Percentiles rank a stretch among this genome's conserved stretches.
Conservation (phyloP, 768 basidiomycete species). For the Cubamyces sp. region DNA sequence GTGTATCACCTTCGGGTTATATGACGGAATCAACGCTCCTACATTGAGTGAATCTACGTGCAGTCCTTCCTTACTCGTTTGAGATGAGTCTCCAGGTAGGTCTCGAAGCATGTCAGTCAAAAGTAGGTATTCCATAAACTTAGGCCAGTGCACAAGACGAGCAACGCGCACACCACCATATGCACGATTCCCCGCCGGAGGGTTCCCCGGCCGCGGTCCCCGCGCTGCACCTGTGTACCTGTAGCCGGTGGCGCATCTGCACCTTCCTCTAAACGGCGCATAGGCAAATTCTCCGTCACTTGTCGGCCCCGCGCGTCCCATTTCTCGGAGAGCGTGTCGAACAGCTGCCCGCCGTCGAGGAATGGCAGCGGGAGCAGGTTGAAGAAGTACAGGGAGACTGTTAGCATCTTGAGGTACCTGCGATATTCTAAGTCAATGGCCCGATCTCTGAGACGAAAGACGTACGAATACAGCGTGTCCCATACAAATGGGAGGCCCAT, state of each 20-base stretch:
- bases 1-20: conserved; percentile 18
- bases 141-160: background rate
- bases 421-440: background rate
- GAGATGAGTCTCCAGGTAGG: background rate
- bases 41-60: background rate
- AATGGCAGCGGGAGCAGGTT: conserved; percentile 76
- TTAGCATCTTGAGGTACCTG: conserved; percentile 66
- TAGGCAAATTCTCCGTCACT: background rate
- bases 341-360: conserved; percentile 72
- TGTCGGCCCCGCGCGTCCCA: background rate
- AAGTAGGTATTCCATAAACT: conserved; percentile 8
- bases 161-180: background rate
- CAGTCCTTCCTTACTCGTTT: background rate
- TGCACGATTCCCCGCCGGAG: background rate
- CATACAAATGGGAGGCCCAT: conserved; percentile 43
- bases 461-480: conserved; percentile 59
- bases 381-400: conserved; percentile 80
- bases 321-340: conserved; percentile 39
- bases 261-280: background rate
- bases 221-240: no score
- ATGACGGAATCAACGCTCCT: conserved; percentile 6
- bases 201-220: background rate
- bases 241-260: background rate
- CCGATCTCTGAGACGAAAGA: conserved; percentile 16
- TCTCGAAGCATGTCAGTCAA: background rate